Base-by-base conservation (phyloP, 2,329 filamentous ascomycete species). In the Ophiocordyceps camponoti-leonardi region DNA sequence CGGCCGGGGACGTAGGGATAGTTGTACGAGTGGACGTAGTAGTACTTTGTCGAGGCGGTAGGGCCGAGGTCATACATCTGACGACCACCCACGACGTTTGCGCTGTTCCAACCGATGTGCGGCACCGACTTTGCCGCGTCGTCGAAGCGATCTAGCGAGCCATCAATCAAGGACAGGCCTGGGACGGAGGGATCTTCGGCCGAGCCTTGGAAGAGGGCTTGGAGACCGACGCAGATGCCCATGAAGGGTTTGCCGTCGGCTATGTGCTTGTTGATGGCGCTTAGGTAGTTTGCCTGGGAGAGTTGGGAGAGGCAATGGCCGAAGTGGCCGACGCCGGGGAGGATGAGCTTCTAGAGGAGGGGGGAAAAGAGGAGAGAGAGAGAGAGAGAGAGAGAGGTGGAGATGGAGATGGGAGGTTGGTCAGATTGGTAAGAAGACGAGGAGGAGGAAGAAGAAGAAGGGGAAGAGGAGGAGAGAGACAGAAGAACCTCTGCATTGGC, bases 101-200 rank as follows among this genome's bases (percentile, higher is more conserved):
- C 92, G 53, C 81, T 87, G 65, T 98, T 98, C 92, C 92, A 98
- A 46, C 92, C 92, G 61, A 98, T 98, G 66, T 98, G 93, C 37
- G 92, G 92, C n/a, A 98, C 93, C 35, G 87, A 81, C 67, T 96
- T 96, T 55, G 75, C 68, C 30, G 64, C 61, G 59, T 85, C 78
- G 58, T 86, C 69, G 66, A 98, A 98, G 49, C 81, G 80, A 58
- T 77, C 71, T 51, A 98, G 73, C 12, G 66, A 68, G 37, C 75
- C 76, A 41, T 81, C 78, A 49, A 96, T 79, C 26, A 94, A 42
- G 6, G 81, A 83, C 43, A 98, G 68, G 1, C 92, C 92, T 2
- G 78, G 65, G 14, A 86, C 79, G 18, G 69, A 63, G 0, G 79
- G 67, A 51, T 86, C 81, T 61, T 98, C 92, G 39, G 78, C 76